phyloP scores from a whole-genome alignment of 2,329 filamentous ascomycete genomes.

The Arthrobotrys musiformis region DNA sequence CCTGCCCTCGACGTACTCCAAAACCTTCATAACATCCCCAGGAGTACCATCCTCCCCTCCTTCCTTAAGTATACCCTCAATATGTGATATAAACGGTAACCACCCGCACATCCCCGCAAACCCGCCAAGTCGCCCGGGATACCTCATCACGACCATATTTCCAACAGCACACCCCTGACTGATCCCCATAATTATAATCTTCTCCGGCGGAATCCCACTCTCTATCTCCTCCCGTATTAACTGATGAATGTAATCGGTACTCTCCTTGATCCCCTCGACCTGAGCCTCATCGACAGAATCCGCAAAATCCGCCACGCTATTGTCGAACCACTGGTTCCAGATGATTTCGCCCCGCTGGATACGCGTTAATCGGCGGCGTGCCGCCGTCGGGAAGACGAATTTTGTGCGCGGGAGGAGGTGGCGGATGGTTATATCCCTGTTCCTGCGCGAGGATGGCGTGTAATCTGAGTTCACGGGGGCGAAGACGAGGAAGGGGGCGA shows the following conservation, averaged over 20 bases:
- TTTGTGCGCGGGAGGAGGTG: constrained; percentile 36
- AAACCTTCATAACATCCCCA: neutral
- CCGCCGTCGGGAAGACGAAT: constrained; percentile 37
- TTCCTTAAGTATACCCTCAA: constrained; percentile 9
- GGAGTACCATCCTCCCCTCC: too few relatives aligned
- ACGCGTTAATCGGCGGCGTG: constrained; percentile 10
- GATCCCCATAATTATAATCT: constrained; percentile 38
- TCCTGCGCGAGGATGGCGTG: neutral
- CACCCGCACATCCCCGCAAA: constrained; percentile 42
- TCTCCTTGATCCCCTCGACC: constrained; percentile 29
- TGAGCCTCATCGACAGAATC: constrained; percentile 12
- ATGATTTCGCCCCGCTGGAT: neutral
- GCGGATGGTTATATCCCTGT: constrained; percentile 12
- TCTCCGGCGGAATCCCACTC: constrained; percentile 12
- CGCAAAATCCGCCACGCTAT: constrained; percentile 20
- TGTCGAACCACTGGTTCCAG: constrained; percentile 38
- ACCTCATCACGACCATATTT: constrained; percentile 9
- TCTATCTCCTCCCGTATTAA: constrained; percentile 29
- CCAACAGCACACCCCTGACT: constrained; percentile 33
- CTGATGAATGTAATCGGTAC: constrained; percentile 30
- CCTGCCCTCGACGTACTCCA: constrained; percentile 13
- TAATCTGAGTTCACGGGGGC: constrained; percentile 11
- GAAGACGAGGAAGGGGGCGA: constrained; percentile 22
- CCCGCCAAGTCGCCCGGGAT: constrained; percentile 7
- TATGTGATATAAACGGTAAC: constrained; percentile 29